phyloP scores from a whole-genome alignment of 257 asterid species.

The Ophiorrhiza pumila region DNA sequence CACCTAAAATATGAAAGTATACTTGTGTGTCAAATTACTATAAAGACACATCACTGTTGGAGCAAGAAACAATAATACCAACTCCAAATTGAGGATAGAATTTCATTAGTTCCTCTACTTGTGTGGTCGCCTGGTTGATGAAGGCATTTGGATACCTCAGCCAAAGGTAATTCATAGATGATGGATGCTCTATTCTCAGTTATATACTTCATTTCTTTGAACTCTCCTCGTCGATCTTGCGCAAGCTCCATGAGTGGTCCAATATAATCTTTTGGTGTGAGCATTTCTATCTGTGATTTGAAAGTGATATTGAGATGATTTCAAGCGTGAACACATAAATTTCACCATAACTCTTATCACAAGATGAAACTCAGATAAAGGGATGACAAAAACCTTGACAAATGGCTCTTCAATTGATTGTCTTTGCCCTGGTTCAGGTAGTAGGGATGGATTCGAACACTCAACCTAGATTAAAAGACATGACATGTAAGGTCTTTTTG shows the following conservation, averaged over 20 bases:
- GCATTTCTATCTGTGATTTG: conserved; percentile 74
- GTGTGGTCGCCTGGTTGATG: no score
- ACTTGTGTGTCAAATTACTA: neutral
- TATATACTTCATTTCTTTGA: conserved; percentile 89
- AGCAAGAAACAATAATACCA: conserved; percentile 5
- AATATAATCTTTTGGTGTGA: conserved; percentile 90
- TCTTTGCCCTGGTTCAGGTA: conserved; percentile 96
- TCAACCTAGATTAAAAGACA: conserved; percentile 52
- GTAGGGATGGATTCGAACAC: conserved; percentile 93
- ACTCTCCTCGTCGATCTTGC: conserved; percentile 94
- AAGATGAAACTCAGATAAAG: conserved; percentile 10
- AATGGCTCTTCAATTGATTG: conserved; percentile 88
- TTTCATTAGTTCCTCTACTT: conserved; percentile 8
- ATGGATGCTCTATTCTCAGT: conserved; percentile 81
- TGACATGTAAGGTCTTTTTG: neutral
- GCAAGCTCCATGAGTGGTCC: conserved; percentile 99
- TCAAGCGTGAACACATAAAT: conserved; percentile 21
- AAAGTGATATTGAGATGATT: conserved; percentile 24
- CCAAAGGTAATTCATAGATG: conserved; percentile 77
- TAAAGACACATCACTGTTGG: conserved; percentile 11
- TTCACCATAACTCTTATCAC: conserved; percentile 11
- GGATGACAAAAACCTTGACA: conserved; percentile 63
- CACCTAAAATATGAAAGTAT: no score
- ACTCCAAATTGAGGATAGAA: conserved; percentile 5
- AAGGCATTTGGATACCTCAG: conserved; percentile 66